Evolutionary conservation across 2,329 filamentous ascomycete genomes (phyloP).

Genomic region (Exophiala aquamarina): DNA sequence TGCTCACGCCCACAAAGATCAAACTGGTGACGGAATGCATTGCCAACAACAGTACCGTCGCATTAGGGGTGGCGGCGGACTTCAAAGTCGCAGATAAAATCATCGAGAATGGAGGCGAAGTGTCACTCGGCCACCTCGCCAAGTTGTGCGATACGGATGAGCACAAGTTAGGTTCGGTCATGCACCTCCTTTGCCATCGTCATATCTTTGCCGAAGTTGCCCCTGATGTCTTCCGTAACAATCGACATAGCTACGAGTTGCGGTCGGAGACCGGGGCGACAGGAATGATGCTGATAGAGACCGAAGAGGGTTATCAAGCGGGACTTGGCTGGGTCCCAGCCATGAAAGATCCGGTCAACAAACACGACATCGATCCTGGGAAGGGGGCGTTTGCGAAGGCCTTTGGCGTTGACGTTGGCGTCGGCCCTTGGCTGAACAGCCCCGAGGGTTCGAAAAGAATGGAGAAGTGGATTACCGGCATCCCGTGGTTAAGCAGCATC

Average conservation of each 20-base stretch:
- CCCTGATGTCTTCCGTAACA: conserved; percentile 1
- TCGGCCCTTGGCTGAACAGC: background rate
- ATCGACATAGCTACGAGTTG: conserved; percentile 1
- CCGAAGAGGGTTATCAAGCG: conserved; percentile 1
- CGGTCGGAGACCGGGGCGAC: background rate
- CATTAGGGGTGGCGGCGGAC: background rate
- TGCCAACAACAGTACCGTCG: conserved; percentile 3
- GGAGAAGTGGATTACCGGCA: background rate
- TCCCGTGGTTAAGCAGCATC: background rate
- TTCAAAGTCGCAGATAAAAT: background rate
- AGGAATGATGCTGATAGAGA: background rate
- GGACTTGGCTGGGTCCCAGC: background rate
- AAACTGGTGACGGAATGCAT: conserved; percentile 1
- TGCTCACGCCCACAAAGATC: conserved; percentile 2
- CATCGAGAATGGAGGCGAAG: conserved; percentile 2
- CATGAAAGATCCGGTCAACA: conserved; percentile 2
- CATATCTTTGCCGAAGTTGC: background rate
- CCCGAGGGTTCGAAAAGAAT: background rate
- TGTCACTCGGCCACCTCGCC: background rate
- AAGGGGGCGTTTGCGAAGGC: conserved; percentile 2
- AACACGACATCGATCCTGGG: background rate
- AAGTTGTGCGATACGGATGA: background rate
- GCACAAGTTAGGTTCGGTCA: background rate
- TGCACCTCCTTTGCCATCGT: background rate
- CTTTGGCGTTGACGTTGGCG: background rate